These are phyloP conservation scores for Earliella scabrosa DNA, from an alignment of 1,284 basidiomycete genomes.

Conservation along the genomic window DNA sequence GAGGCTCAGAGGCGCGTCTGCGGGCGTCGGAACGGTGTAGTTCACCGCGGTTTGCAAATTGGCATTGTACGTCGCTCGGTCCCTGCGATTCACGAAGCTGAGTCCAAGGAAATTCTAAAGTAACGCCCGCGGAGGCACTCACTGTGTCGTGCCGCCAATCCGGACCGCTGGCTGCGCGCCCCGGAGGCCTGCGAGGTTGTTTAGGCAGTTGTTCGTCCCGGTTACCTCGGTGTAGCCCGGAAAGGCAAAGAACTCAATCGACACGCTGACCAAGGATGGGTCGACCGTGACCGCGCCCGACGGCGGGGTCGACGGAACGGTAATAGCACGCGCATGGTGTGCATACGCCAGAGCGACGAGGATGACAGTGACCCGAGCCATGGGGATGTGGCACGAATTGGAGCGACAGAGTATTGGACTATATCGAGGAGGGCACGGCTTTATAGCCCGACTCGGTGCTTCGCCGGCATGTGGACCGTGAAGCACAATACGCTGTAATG, in stretches of 20 bases:
- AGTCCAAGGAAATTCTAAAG: too few relatives aligned
- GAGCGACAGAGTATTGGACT: not conserved
- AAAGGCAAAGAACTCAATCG: slow-evolving; percentile 48
- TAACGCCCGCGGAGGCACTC: slow-evolving; percentile 11
- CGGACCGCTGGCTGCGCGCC: slow-evolving; percentile 43
- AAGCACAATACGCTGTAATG: not conserved
- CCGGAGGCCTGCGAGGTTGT: slow-evolving; percentile 39
- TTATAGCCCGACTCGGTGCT: slow-evolving; percentile 19
- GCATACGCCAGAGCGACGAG: slow-evolving; percentile 10
- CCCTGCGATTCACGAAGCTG: too few relatives aligned
- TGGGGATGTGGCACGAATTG: not conserved
- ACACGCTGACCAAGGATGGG: slow-evolving; percentile 40
- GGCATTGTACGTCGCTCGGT: slow-evolving; percentile 45
- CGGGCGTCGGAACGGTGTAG: slow-evolving; percentile 43
- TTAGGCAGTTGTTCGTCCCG: slow-evolving; percentile 42
- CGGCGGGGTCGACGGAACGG: slow-evolving; percentile 37
- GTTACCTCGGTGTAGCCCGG: slow-evolving; percentile 42
- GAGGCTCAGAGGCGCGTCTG: slow-evolving; percentile 42
- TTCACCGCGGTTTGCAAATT: slow-evolving; percentile 39
- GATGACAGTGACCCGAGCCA: slow-evolving; percentile 6
- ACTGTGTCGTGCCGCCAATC: slow-evolving; percentile 51
- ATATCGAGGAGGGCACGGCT: not conserved
- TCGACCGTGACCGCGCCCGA: slow-evolving; percentile 37
- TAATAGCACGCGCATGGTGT: slow-evolving; percentile 18
- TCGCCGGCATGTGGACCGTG: slow-evolving; percentile 4